Conservation (phyloP, 352 stramenopile species). For the Achlya hypogyna region DNA sequence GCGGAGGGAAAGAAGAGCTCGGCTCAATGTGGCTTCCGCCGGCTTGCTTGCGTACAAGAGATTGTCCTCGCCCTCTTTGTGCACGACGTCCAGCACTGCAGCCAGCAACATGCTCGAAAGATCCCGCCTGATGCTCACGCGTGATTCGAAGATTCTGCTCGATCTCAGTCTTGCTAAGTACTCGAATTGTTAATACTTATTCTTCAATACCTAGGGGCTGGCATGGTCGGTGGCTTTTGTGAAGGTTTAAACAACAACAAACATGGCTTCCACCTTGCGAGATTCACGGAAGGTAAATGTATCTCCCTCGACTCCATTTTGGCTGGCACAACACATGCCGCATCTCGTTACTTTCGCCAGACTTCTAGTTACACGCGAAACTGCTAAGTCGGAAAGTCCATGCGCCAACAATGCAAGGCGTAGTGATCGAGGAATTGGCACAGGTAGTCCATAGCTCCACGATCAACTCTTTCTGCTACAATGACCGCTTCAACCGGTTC, state of each 20-base stretch:
- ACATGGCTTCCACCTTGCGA: no score
- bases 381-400: neutral
- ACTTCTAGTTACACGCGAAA: neutral
- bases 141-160: no score
- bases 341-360: no score
- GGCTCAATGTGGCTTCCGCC: neutral
- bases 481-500: conserved; percentile 54
- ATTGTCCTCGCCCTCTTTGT: conserved; percentile 67
- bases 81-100: conserved; percentile 47
- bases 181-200: no score
- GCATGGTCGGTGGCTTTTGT: neutral
- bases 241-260: neutral
- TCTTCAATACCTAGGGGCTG: no score
- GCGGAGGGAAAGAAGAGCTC: conserved; percentile 31
- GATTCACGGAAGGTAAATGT: no score
- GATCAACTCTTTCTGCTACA: conserved; percentile 56
- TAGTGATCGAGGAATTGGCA: conserved; percentile 54
- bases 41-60: conserved; percentile 27
- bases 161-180: no score
- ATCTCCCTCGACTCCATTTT: no score
- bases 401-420: conserved; percentile 34
- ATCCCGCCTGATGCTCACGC: no score
- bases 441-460: conserved; percentile 53
- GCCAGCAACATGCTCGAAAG: neutral
- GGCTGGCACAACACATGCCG: no score